phyloP scores from a whole-genome alignment of 352 stramenopile species.

The Sclerospora graminicola region DNA sequence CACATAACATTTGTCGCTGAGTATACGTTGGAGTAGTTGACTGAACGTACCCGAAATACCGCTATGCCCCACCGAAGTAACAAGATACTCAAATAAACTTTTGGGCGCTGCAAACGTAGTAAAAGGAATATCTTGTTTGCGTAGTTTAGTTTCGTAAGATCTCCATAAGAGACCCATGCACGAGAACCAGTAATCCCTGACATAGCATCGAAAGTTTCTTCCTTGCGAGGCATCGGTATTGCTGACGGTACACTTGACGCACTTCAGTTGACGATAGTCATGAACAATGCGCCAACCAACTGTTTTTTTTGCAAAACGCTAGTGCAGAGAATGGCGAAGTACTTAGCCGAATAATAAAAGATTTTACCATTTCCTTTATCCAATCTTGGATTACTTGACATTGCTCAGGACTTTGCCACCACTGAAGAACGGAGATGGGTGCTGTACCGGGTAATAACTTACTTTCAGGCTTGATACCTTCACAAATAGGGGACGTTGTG shows the following conservation, averaged over 20 bases:
- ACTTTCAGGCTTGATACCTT: slow-evolving; percentile 3
- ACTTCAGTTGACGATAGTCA: neutral
- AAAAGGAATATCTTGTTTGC: no score
- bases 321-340: neutral
- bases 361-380: neutral
- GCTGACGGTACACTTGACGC: neutral
- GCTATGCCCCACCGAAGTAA: neutral
- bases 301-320: neutral
- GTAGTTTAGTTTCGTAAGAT: no score
- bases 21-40: neutral
- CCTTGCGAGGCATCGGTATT: no score
- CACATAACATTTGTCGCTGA: neutral
- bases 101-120: neutral
- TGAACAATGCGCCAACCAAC: slow-evolving; percentile 5
- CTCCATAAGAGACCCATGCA: no score
- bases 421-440: slow-evolving; percentile 1
- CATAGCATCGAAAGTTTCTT: no score
- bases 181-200: no score
- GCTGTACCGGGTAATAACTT: neutral
- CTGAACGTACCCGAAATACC: neutral
- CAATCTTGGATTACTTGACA: neutral
- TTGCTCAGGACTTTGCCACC: slow-evolving; percentile 1
- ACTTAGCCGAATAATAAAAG: neutral
- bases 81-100: slow-evolving; percentile 1
- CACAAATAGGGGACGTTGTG: neutral